These are phyloP conservation scores for Plenodomus biglobosus DNA, from an alignment of 2,329 filamentous ascomycete species.

Conservation along the genomic window DNA sequence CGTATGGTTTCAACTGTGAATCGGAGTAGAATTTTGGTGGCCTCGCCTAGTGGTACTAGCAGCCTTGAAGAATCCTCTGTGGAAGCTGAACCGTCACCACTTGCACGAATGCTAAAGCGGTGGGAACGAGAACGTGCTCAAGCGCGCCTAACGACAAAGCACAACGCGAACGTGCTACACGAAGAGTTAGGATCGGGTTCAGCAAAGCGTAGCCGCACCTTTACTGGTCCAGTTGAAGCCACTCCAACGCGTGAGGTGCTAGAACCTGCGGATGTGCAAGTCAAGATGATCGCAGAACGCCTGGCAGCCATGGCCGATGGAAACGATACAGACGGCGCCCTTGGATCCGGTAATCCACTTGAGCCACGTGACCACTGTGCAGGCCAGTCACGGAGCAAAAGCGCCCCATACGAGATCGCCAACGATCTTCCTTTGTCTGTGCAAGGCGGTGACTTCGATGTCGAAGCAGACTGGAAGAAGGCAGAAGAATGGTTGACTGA, in stretches of 20 bases:
- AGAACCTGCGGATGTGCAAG: background rate
- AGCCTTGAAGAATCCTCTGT: no score
- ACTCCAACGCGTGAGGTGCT: background rate
- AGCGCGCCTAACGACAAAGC: conserved; percentile 4
- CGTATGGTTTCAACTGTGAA: no score
- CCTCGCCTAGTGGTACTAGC: no score
- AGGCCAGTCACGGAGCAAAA: no score
- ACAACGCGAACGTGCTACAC: background rate
- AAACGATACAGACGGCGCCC: background rate
- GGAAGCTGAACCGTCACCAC: background rate
- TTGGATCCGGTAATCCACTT: background rate
- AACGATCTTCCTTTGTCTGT: background rate
- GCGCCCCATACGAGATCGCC: no score
- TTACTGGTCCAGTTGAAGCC: background rate
- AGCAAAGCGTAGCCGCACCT: background rate
- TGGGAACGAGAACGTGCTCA: conserved; percentile 3
- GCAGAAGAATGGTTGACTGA: conserved; percentile 4
- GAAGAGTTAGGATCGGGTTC: background rate
- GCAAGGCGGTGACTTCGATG: background rate
- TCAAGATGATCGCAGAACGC: conserved; percentile 1
- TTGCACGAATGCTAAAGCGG: background rate
- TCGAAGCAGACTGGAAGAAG: conserved; percentile 8
- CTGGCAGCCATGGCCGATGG: background rate
- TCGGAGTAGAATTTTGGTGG: no score
- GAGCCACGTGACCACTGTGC: no score